phyloP scores from a whole-genome alignment of 1,284 basidiomycete genomes.

The Ganoderma multipileum region DNA sequence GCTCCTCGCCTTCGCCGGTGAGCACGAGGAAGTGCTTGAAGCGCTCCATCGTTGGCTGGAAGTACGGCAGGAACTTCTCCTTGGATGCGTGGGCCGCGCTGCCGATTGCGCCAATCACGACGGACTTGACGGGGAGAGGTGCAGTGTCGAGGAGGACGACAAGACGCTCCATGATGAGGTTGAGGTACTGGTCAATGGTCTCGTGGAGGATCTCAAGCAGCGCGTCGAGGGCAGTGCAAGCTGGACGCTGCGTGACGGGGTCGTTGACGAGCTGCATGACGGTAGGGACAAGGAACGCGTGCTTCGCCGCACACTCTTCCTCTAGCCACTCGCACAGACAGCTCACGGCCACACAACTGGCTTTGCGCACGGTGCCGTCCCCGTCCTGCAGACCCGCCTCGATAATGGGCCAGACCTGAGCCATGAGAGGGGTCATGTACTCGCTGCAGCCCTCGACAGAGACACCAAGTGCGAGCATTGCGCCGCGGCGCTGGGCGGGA shows the following conservation, averaged over 20 bases:
- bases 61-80: conserved; percentile 93
- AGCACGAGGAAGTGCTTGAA: conserved; percentile 89
- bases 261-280: conserved; percentile 94
- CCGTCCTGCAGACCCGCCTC: conserved; percentile 88
- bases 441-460: conserved; percentile 98
- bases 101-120: conserved; percentile 98
- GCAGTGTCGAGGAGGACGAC: conserved; percentile 89
- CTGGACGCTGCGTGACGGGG: conserved; percentile 86
- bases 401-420: conserved; percentile 94
- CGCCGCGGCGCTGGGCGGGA: conserved; percentile 85
- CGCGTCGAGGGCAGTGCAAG: conserved; percentile 96
- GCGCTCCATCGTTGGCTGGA: conserved; percentile 90
- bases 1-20: conserved; percentile 86
- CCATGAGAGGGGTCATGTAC: conserved; percentile 95
- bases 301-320: conserved; percentile 90
- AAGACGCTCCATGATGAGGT: conserved; percentile 95
- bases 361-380: conserved; percentile 91
- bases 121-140: conserved; percentile 88
- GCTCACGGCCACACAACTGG: conserved; percentile 93
- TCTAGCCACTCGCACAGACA: conserved; percentile 99
- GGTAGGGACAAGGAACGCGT: conserved; percentile 88
- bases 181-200: conserved; percentile 90
- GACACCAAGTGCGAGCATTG: conserved; percentile 96
- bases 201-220: conserved; percentile 96
- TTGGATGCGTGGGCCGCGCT: conserved; percentile 99